Percentiles rank a stretch among this genome's conserved stretches.
phyloP scores from a whole-genome alignment of 257 asterid species.

The Nicotiana attenuata region DNA sequence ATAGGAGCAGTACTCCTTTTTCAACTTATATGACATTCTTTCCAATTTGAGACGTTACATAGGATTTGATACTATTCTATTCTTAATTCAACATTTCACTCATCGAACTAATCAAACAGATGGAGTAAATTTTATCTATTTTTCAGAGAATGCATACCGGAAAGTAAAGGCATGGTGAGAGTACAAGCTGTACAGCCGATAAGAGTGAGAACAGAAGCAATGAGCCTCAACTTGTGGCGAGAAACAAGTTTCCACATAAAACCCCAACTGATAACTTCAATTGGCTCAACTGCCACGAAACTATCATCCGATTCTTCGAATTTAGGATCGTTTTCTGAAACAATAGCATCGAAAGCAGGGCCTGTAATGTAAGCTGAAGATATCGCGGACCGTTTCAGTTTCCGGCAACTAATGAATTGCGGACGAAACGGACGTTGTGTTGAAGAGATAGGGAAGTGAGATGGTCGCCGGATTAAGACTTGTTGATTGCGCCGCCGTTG shows the following conservation, averaged over 20 bases:
- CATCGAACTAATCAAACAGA: not conserved
- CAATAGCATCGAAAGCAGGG: slow-evolving; percentile 72
- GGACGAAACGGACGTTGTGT: not conserved
- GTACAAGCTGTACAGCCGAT: slow-evolving; percentile 66
- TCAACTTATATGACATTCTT: not conserved
- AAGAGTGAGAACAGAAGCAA: slow-evolving; percentile 50
- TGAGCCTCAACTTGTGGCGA: slow-evolving; percentile 63
- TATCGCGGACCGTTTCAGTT: slow-evolving; percentile 2
- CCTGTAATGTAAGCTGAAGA: slow-evolving; percentile 64
- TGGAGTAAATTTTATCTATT: not conserved
- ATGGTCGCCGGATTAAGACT: not conserved
- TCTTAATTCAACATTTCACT: not conserved
- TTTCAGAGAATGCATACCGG: slow-evolving; percentile 35
- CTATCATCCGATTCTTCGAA: slow-evolving; percentile 31
- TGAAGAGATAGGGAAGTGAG: slow-evolving; percentile 1
- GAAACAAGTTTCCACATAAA: slow-evolving; percentile 63
- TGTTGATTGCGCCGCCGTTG: not conserved
- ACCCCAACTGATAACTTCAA: slow-evolving; percentile 74
- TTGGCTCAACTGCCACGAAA: slow-evolving; percentile 34
- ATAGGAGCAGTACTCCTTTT: not conserved
- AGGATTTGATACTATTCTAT: not conserved
- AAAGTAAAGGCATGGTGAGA: slow-evolving; percentile 73
- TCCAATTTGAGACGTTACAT: not conserved
- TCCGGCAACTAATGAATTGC: slow-evolving; percentile 1
- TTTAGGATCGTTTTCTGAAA: slow-evolving; percentile 59